Evolutionary conservation across 495 filamentous ascomycete genomes (phyloP).

Genomic region (Cenococcum geophilum): DNA sequence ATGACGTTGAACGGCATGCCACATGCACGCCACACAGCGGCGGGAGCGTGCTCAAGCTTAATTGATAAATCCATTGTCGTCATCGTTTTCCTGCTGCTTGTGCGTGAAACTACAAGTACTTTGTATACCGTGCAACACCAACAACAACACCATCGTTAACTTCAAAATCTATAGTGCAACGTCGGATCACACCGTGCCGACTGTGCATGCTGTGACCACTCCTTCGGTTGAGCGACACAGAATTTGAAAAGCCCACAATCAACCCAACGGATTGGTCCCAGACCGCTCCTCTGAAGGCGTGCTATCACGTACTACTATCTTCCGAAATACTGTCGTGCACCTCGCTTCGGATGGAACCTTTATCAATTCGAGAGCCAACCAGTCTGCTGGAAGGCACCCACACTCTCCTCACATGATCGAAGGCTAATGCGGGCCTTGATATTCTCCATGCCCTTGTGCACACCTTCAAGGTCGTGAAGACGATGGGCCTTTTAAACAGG

Average conservation of each 20-base stretch:
- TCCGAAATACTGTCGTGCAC: conserved; percentile 6
- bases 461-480: conserved; percentile 8
- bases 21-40: conserved; percentile 19
- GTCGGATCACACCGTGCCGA: neutral
- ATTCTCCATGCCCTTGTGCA: conserved; percentile 21
- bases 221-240: conserved; percentile 5
- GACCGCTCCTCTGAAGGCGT: conserved; percentile 22
- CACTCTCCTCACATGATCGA: conserved; percentile 37
- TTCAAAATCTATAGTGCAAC: conserved; percentile 8
- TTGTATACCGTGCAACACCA: neutral
- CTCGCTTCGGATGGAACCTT: conserved; percentile 19
- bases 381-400: conserved; percentile 15
- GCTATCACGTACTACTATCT: conserved; percentile 2
- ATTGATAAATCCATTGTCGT: conserved; percentile 6
- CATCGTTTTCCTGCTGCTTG: neutral
- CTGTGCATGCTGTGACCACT: conserved; percentile 12
- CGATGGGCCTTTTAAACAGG: conserved; percentile 10
- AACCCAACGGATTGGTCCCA: conserved; percentile 5
- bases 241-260: conserved; percentile 4
- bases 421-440: conserved; percentile 30
- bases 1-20: conserved; percentile 13
- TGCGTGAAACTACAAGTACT: neutral
- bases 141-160: neutral
- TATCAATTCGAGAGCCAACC: conserved; percentile 29
- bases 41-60: conserved; percentile 1